These are phyloP conservation scores for Penicillium sp. DNA, from an alignment of 2,329 filamentous ascomycete species.

Conservation along the genomic window DNA sequence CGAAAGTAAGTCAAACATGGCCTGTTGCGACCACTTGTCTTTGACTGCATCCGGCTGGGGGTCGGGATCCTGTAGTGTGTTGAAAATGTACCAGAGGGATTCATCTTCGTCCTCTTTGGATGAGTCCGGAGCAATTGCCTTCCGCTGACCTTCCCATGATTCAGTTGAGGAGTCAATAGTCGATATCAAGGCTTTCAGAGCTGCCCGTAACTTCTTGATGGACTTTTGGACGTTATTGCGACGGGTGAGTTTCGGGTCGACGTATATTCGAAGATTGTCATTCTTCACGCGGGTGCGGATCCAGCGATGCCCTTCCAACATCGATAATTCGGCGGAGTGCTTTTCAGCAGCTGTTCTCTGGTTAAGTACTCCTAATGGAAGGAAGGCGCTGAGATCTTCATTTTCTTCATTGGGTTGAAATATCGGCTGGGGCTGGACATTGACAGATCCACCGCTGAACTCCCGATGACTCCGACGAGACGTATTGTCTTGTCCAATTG, in stretches of 20 bases:
- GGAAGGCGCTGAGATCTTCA: not conserved
- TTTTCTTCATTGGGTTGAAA: not conserved
- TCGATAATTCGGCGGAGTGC: conserved; percentile 30
- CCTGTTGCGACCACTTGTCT: conserved; percentile 36
- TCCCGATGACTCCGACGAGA: not conserved
- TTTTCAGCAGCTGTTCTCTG: not conserved
- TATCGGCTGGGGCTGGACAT: not conserved
- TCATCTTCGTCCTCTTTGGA: conserved; percentile 40
- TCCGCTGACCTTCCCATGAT: conserved; percentile 43
- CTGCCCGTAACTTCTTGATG: conserved; percentile 36
- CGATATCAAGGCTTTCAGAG: conserved; percentile 45
- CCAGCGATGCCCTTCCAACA: conserved; percentile 41
- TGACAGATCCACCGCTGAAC: not conserved
- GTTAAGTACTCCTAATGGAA: conserved; percentile 14
- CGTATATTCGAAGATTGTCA: conserved; percentile 39
- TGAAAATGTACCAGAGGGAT: conserved; percentile 56
- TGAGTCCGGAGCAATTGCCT: conserved; percentile 5
- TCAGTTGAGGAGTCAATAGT: conserved; percentile 43
- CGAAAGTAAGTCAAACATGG: conserved; percentile 43
- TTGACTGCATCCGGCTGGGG: conserved; percentile 36
- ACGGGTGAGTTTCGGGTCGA: conserved; percentile 46
- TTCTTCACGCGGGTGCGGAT: conserved; percentile 32
- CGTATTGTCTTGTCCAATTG: not conserved
- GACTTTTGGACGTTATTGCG: conserved; percentile 39
- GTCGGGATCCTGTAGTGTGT: conserved; percentile 49